Base-by-base conservation (phyloP, 148 eudicot species). In the Diospyros lotus region DNA sequence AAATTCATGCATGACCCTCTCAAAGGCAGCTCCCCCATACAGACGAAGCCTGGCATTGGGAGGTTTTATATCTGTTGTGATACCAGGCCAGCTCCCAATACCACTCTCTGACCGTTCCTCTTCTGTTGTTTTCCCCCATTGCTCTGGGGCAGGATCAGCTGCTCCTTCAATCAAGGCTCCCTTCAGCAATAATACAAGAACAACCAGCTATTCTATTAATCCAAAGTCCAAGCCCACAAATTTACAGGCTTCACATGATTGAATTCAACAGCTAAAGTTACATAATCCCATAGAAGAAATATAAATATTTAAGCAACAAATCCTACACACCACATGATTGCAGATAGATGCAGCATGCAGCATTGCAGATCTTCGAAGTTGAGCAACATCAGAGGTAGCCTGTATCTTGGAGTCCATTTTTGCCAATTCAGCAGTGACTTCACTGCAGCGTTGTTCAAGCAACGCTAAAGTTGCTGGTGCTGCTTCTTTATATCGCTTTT, bases 21-120 rank as follows among this genome's bases (percentile, higher is more conserved):
- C 99, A 86, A 96, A 96, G 76, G 98, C 94, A 74, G 99, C 99
- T 62, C 99, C 99, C 39, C 99, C 99, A 73, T 93, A 95, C 55
- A 95, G 93, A 56, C 91, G 86, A 78, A 95, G 91, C 62, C 86
- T 84, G 48, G 93, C 87, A 79, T 95, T 95, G 11, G 99, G 94
- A 55, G 99, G 99, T 78, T 86, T 95, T 59, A 82, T 82, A 75
- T 85, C 84, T 40, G 82, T 82, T 63, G 85, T 81, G 69, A 93
- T 85, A 78, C 99, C 93, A 55, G 99, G 98, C 99, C 99, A 95
- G 79, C 90, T 85, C 46, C 99, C 99, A 81, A 89, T 83, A 39
- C 93, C 94, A 88, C 97, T 95, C 78, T 93, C 94, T 73, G 82
- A 80, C 69, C 86, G 81, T 81, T 93, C 99, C 77, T 96, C 97